Evolutionary conservation across 192 early-diverging fungal species (phyloP), one percentile per base, ranked within the genome.

Genomic region (Coemansia sp.): DNA sequence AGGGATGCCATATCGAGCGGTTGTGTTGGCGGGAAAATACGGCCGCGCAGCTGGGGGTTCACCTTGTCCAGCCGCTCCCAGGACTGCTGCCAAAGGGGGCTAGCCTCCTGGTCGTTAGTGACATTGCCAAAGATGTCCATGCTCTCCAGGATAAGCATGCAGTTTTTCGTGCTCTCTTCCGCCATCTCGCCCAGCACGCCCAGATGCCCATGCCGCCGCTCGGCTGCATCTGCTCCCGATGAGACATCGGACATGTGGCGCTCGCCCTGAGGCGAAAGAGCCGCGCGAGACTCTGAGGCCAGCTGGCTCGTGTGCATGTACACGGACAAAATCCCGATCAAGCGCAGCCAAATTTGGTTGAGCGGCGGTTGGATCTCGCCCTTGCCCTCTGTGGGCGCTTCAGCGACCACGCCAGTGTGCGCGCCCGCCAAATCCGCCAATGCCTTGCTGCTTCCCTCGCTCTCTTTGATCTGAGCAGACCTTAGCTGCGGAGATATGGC

Each of bases 171-270:
- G 58, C 73, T 76, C 31, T 82, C 79, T 21, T 73, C 79, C 11
- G 79, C 79, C 79, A 82, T 76, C 68, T 82, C 79, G 45, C 69
- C 74, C 34, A 82, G 62, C 50, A 73, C 79, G 9, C 57, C 45
- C 61, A 82, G 35, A 34, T 82, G 79, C 10, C 66, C 66, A 2
- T 59, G 41, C 14, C 62, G 65, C 38, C 67, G 63, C 31, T 59
- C 69, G 33, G 65, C 60, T 21, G 12, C 4, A 8, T 57, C 26
- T 12, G 43, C 60, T 1, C 34, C 39, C 3, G 55, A 37, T 43
- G 23, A 14, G 31, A 14, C 42, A 23, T 58, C 41, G 3, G 59
- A 61, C 23, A 34, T 18, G 14, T 18, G 47, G 6, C 43, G 37
- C 23, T 31, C 45, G 13, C 45, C 26, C 56, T 21, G 41, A 31